Evolutionary conservation across 129 eudicot species (phyloP).

Genomic region (Ambrosia trifida): DNA sequence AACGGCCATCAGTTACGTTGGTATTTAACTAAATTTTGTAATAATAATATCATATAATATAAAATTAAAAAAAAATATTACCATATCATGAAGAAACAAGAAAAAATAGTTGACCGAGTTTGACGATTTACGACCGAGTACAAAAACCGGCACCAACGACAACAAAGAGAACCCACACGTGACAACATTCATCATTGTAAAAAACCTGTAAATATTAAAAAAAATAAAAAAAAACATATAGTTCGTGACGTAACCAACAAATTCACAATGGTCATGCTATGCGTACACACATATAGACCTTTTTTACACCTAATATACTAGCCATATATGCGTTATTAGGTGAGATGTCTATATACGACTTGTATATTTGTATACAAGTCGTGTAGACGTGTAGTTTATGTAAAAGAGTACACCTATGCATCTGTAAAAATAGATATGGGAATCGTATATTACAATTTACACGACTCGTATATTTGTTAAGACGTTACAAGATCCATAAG

Average conservation of each 20-base stretch:
- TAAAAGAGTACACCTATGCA: too few species aligned
- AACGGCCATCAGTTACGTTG: background rate
- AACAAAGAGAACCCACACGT: conserved; percentile 38
- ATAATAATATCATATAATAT: too few species aligned
- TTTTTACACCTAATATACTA: too few species aligned
- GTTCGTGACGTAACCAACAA: background rate
- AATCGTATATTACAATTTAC: too few species aligned
- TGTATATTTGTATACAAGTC: too few species aligned
- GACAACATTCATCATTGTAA: conserved; percentile 41
- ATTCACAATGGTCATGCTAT: background rate
- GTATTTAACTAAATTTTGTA: too few species aligned
- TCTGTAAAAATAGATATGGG: too few species aligned
- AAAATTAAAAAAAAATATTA: conserved; percentile 19
- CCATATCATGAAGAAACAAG: conserved; percentile 88
- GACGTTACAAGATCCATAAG: too few species aligned
- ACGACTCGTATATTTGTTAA: too few species aligned
- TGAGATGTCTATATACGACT: too few species aligned
- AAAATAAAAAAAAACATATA: background rate
- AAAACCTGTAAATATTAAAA: conserved; percentile 45
- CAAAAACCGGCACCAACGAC: conserved; percentile 39
- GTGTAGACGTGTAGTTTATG: too few species aligned
- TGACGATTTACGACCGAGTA: conserved; percentile 31
- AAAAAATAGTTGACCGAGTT: conserved; percentile 38
- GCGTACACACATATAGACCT: background rate
- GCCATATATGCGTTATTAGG: too few species aligned